A percentile compares a stretch with the other conserved stretches of the same genome.
Conservation (phyloP, 1,284 basidiomycete genomes). For the Melampsora americana region DNA sequence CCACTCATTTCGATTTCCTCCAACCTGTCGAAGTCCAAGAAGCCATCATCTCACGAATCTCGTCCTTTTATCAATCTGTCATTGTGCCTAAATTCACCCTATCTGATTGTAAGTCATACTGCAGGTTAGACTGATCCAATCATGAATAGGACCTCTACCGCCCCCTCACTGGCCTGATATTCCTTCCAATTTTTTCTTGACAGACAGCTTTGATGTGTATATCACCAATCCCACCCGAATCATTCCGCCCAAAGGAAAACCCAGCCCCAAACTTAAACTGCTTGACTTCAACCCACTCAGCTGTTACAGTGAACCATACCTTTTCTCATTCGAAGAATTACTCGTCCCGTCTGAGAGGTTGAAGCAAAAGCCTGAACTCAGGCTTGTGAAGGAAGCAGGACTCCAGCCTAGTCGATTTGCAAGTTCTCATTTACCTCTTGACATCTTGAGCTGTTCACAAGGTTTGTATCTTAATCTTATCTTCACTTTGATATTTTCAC, state of each 20-base stretch:
- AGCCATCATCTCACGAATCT: constrained; percentile 22
- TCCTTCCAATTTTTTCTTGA: background rate
- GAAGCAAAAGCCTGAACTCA: constrained; percentile 1
- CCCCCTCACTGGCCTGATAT: no score
- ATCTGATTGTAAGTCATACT: constrained; percentile 25
- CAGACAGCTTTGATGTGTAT: constrained; percentile 43
- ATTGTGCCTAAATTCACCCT: constrained; percentile 21
- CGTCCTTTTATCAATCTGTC: constrained; percentile 13
- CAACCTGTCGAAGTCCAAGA: constrained; percentile 11
- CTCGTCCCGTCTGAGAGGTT: background rate
- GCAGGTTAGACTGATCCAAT: no score
- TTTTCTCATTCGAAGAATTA: constrained; percentile 81
- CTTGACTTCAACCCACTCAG: constrained; percentile 89
- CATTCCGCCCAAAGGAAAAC: background rate
- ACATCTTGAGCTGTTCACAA: constrained; percentile 26
- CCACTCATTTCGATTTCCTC: constrained; percentile 35
- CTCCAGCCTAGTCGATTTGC: constrained; percentile 24
- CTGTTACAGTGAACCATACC: constrained; percentile 74
- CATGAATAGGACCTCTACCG: no score
- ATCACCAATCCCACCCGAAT: constrained; percentile 22
- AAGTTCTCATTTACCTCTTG: constrained; percentile 16
- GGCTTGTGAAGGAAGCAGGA: constrained; percentile 16
- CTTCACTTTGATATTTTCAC: no score
- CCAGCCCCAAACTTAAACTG: constrained; percentile 54
- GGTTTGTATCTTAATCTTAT: constrained; percentile 7